Base-by-base conservation (phyloP, 768 basidiomycete species). In the Mrakia frigida region DNA sequence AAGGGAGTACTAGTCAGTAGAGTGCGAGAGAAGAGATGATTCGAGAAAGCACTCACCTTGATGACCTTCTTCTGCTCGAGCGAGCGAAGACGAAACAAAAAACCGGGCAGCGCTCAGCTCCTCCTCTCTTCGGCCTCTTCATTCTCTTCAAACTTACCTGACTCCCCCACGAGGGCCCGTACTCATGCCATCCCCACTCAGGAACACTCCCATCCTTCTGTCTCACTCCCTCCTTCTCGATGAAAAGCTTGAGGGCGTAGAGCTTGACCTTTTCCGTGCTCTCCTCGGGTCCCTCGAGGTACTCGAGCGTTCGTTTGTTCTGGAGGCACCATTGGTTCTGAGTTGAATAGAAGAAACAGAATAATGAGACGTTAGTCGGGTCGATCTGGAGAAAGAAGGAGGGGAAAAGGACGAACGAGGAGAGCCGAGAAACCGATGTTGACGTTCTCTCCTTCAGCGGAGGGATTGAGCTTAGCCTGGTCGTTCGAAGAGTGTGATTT, bases 281-380 rank as follows among this genome's bases (percentile, higher is more conserved):
- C 13, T 63, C 35, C 61, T 33, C 61, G 3, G 61, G 33, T 37
- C 61, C 61, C 18, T 33, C 61, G 31, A 63, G 6, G 31, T 37
- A 63, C 61, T 63, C 61, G 61, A 33, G 61, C 61, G 31, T 21
- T 63, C 61, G 61, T 16, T 37, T 63, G 18, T 63, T 63, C 7
- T 63, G 61, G 18, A 33, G 31, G 61, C 61, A 63, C n/a, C 61
- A 63, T 21, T 33, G 31, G 16, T 23, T 35, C 61, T 63, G 61
- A 37, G 6, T 31, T 63, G 33, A 33, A 23, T 28, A 61, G 31
- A 61, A 33, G n/a, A n/a, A 14, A 28, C 56, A 46, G 18, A 18
- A 46, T 46, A 46, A 14, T 5, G 23, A 52, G 11, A 50, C 16
- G 46, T 50, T 3, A 16, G 46, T 50, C 46, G 56, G n/a, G n/a